phyloP scores from a whole-genome alignment of 2,329 filamentous ascomycete genomes.

The Chaetoscypha palmicola region DNA sequence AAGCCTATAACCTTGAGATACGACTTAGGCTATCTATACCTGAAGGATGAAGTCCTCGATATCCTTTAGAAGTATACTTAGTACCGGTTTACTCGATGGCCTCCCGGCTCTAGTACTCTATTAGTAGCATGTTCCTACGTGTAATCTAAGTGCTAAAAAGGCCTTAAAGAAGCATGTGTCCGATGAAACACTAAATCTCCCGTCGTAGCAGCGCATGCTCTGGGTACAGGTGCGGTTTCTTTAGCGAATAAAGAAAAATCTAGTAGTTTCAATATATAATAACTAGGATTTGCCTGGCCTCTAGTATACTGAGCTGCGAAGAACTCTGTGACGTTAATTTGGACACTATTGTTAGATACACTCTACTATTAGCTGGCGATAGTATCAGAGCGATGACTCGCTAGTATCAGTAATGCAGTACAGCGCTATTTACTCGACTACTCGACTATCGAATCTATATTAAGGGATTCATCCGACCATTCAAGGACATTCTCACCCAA shows the following conservation, averaged over 20 bases:
- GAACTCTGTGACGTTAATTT: slow-evolving; percentile 21
- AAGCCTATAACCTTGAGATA: background rate
- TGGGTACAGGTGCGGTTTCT: slow-evolving; percentile 36
- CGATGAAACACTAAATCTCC: slow-evolving; percentile 34
- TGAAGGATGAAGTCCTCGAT: background rate
- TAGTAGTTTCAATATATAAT: slow-evolving; percentile 34
- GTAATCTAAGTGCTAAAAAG: background rate
- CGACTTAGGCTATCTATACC: background rate
- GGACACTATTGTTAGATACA: background rate
- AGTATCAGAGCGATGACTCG: slow-evolving; percentile 42
- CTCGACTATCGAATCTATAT: slow-evolving; percentile 38
- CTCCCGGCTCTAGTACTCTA: background rate
- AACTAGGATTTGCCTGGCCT: slow-evolving; percentile 15
- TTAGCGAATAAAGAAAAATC: slow-evolving; percentile 40
- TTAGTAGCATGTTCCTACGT: background rate
- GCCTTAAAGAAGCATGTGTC: slow-evolving; percentile 23
- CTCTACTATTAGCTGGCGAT: slow-evolving; percentile 29
- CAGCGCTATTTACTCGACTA: slow-evolving; percentile 39
- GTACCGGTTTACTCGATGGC: background rate
- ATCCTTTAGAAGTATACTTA: background rate
- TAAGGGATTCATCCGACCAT: slow-evolving; percentile 34
- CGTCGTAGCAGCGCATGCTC: slow-evolving; percentile 31
- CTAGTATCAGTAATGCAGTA: slow-evolving; percentile 50
- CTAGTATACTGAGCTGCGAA: background rate
- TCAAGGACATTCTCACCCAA: slow-evolving; percentile 50